phyloP scores from a whole-genome alignment of 108 stramenopile genomes.

The Asterionellopsis glacialis region DNA sequence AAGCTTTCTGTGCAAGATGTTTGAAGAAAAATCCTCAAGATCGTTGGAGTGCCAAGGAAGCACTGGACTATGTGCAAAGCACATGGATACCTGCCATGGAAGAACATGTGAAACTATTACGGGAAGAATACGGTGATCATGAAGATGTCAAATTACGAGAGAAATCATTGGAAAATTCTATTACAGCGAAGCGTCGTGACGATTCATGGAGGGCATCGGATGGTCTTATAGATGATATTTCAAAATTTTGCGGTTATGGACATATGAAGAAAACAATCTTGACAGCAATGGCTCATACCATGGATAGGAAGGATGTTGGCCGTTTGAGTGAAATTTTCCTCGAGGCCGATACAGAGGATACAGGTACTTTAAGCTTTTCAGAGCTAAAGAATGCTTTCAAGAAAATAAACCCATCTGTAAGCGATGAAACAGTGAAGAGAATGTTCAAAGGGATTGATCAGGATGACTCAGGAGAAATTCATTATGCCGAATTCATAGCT shows the following conservation, averaged over 20 bases:
- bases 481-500: slow-evolving; percentile 74
- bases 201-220: slow-evolving; percentile 10
- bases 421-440: slow-evolving; percentile 35
- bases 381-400: slow-evolving; percentile 68
- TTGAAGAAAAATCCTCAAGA: slow-evolving; percentile 34
- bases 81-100: slow-evolving; percentile 32
- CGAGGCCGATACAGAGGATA: slow-evolving; percentile 59
- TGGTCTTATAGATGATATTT: slow-evolving; percentile 46
- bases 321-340: slow-evolving; percentile 67
- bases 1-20: slow-evolving; percentile 62
- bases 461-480: slow-evolving; percentile 60
- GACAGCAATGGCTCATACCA: slow-evolving; percentile 53
- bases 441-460: slow-evolving; percentile 61
- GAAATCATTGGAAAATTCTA: background rate
- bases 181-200: background rate
- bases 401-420: slow-evolving; percentile 26
- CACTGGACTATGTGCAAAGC: slow-evolving; percentile 33
- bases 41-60: slow-evolving; percentile 49
- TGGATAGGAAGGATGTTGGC: slow-evolving; percentile 61
- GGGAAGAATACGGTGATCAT: slow-evolving; percentile 13
- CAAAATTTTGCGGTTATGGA: slow-evolving; percentile 32
- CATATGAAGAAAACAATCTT: slow-evolving; percentile 52
- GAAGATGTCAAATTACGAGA: slow-evolving; percentile 8
- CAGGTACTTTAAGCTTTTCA: slow-evolving; percentile 64
- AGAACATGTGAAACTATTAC: slow-evolving; percentile 1